Percentiles rank a stretch among this genome's conserved stretches.
Conservation (phyloP, 306 rosid species). For the Dryas alaskensis region DNA sequence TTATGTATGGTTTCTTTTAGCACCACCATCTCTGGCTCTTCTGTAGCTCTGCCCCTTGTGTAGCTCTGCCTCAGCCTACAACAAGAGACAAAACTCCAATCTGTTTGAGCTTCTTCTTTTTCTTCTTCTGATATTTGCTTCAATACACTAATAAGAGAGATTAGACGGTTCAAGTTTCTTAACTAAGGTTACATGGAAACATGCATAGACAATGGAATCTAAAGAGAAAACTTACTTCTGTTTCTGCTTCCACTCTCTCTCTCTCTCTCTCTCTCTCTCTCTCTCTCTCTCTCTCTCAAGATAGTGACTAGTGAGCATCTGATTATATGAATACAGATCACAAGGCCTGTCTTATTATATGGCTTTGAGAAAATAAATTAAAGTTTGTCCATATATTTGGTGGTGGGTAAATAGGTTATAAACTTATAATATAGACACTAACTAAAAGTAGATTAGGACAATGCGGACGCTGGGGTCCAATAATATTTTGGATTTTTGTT, state of each 20-base stretch:
- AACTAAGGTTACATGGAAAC: constrained; percentile 41
- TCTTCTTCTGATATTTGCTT: constrained; percentile 36
- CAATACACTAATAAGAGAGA: constrained; percentile 28
- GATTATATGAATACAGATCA: constrained; percentile 18
- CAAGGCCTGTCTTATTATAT: constrained; percentile 10
- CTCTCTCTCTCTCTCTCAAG: constrained; percentile 8
- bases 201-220: constrained; percentile 39
- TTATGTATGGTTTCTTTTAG: constrained; percentile 50
- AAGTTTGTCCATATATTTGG: constrained; percentile 4
- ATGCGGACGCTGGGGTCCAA: constrained; percentile 42
- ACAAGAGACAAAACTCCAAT: constrained; percentile 23
- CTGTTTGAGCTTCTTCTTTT: constrained; percentile 27
- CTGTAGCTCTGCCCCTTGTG: constrained; percentile 26
- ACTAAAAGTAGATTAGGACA: constrained; percentile 28
- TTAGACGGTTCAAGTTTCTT: constrained; percentile 31
- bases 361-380: constrained; percentile 9
- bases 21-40: constrained; percentile 61
- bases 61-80: constrained; percentile 28
- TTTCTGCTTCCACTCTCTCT: constrained; percentile 37
- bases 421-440: constrained; percentile 2
- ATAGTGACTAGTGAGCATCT: constrained; percentile 10
- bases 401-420: neutral
- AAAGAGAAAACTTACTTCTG: constrained; percentile 32
- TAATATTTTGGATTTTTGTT: constrained; percentile 25
- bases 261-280: constrained; percentile 1